Conservation (phyloP, 2,329 filamentous ascomycete species). For the Simplicillium sp. region DNA sequence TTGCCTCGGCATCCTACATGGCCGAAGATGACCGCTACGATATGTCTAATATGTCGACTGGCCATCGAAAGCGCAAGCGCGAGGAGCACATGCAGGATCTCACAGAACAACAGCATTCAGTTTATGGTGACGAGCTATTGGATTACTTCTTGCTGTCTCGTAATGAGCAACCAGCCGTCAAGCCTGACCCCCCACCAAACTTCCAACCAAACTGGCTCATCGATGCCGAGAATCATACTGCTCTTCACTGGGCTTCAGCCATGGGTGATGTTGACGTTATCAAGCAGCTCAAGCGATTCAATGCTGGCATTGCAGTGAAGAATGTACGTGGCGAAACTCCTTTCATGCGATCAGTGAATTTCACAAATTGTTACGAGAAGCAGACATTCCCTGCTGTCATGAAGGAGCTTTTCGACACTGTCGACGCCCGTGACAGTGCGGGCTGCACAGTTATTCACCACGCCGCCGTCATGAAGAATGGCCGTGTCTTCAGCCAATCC, state of each 20-base stretch:
- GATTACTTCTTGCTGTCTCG: conserved; percentile 92
- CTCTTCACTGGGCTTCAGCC: conserved; percentile 91
- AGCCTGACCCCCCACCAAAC: conserved; percentile 70
- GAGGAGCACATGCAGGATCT: conserved; percentile 52
- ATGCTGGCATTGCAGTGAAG: conserved; percentile 62
- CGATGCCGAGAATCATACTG: conserved; percentile 85
- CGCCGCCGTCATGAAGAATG: conserved; percentile 79
- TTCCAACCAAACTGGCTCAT: conserved; percentile 90
- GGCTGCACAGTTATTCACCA: conserved; percentile 91
- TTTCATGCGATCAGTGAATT: conserved; percentile 87
- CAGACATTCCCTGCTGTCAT: conserved; percentile 80
- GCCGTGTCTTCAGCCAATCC: conserved; percentile 71
- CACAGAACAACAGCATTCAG: conserved; percentile 73
- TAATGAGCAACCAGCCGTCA: conserved; percentile 62
- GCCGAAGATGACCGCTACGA: conserved; percentile 75
- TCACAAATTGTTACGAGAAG: conserved; percentile 95
- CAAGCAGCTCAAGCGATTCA: conserved; percentile 73
- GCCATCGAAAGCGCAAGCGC: conserved; percentile 68
- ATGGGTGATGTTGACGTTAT: conserved; percentile 96
- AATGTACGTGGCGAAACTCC: conserved; percentile 78
- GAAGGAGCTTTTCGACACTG: conserved; percentile 72
- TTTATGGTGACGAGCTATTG: conserved; percentile 86
- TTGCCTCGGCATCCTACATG: conserved; percentile 76
- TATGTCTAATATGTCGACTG: conserved; percentile 52
- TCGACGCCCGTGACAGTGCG: conserved; percentile 68